Evolutionary conservation across 441 rosid species (phyloP).

Genomic region (Populus hybrid): DNA sequence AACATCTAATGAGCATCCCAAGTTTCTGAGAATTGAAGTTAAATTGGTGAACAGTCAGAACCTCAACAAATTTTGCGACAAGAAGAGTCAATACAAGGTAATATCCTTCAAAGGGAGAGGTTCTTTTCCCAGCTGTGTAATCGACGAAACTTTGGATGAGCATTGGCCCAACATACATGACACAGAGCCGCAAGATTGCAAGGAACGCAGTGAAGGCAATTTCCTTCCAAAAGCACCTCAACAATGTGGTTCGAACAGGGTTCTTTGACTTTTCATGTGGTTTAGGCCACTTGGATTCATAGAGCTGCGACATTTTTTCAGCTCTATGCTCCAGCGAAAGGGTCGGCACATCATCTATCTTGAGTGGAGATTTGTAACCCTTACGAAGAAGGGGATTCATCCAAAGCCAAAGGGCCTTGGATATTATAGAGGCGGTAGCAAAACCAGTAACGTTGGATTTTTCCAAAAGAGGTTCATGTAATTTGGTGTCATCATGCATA

Average conservation of each 20-base stretch:
- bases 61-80: slow-evolving; percentile 73
- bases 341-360: slow-evolving; percentile 61
- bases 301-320: slow-evolving; percentile 60
- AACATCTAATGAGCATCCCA: slow-evolving; percentile 81
- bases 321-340: slow-evolving; percentile 78
- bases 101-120: slow-evolving; percentile 69
- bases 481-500: slow-evolving; percentile 25
- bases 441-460: slow-evolving; percentile 53
- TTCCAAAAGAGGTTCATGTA: slow-evolving; percentile 31
- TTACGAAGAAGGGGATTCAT: slow-evolving; percentile 77
- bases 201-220: slow-evolving; percentile 72
- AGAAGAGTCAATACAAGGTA: slow-evolving; percentile 74
- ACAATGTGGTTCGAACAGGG: slow-evolving; percentile 71
- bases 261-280: slow-evolving; percentile 50
- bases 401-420: slow-evolving; percentile 89
- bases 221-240: slow-evolving; percentile 83
- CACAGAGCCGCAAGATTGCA: slow-evolving; percentile 72
- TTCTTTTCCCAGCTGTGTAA: slow-evolving; percentile 71
- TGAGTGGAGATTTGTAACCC: slow-evolving; percentile 84
- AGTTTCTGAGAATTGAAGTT: slow-evolving; percentile 92
- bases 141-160: slow-evolving; percentile 82
- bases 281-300: slow-evolving; percentile 76
- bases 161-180: slow-evolving; percentile 78
- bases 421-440: slow-evolving; percentile 70
- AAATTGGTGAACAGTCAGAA: slow-evolving; percentile 68